Evolutionary conservation across 2,329 filamentous ascomycete species (phyloP), one percentile per base, ranked within the genome.

Genomic region (Cercospora berteroae): DNA sequence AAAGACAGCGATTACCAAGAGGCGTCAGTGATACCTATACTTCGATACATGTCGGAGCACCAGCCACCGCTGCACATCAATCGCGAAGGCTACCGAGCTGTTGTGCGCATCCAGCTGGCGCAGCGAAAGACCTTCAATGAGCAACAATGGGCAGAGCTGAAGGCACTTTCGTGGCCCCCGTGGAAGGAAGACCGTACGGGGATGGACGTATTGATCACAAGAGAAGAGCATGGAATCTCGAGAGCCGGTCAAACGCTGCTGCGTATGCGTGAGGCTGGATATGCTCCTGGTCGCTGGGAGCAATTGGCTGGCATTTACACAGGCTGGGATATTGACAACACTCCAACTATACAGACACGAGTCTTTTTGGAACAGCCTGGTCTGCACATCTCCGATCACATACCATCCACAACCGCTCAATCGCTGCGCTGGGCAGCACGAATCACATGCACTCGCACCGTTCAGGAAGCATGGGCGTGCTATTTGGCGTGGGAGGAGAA

Each of bases 401-500:
- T 12, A 61, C 52, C 12, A 27, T 61, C 36, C 12, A 16, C 18
- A 6, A 63, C 42, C 16, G 52, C 44, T 31, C 36, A 48, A n/a
- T 61, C 62, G 16, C 13, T 52, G 13, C 55, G 60, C 50, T 89
- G 88, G 87, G 81, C 81, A 65, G 86, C 85, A 33, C 82, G 87
- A 10, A 85, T 90, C 62, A 80, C 81, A 56, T 82, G 86, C 23
- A 90, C 88, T 10, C 81, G 88, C 39, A 89, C 87, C 4, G 77
- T 86, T 57, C 82, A 86, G 68, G 87, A 90, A 78, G 87, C 88
- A 5, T 90, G 88, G 88, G 87, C 87, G 23, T 87, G 85, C 69
- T 90, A 88, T 74, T 76, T 88, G 50, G 82, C 85, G 5, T 87
- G 83, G 67, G 81, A 87, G 73, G 79, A 83, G 23, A 77, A 79